Conservation (phyloP, 2,329 filamentous ascomycete genomes). For the Alternaria triticimaculans region DNA sequence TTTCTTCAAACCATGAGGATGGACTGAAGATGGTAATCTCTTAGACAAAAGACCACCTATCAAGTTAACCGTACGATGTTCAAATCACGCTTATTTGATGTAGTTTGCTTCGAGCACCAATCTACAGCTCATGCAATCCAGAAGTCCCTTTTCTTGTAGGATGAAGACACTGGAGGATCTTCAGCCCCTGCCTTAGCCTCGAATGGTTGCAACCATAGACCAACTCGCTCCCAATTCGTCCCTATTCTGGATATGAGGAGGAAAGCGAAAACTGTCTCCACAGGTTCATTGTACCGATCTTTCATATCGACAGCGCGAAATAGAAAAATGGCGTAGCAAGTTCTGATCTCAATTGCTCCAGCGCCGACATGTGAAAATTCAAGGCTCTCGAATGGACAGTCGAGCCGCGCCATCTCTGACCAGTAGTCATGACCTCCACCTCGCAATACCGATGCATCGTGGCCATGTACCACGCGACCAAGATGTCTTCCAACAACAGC, state of each 20-base stretch:
- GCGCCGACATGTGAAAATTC: background rate
- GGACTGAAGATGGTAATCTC: too few relatives aligned
- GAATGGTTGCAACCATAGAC: background rate
- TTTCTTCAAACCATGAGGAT: too few relatives aligned
- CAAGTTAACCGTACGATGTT: too few relatives aligned
- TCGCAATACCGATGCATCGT: background rate
- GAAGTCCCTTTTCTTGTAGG: background rate
- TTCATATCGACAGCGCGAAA: background rate
- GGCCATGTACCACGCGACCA: background rate
- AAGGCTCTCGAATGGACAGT: background rate
- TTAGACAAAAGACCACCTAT: background rate
- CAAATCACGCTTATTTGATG: background rate
- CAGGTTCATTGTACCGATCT: too few relatives aligned
- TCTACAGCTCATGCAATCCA: background rate
- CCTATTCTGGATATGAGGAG: background rate
- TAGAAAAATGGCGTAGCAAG: background rate
- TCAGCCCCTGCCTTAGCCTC: background rate
- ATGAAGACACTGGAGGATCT: background rate
- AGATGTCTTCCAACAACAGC: rapidly evolving
- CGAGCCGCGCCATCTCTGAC: background rate
- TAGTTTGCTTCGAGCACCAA: background rate
- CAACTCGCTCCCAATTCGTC: background rate
- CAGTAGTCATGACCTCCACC: background rate
- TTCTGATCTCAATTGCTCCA: background rate
- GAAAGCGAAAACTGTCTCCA: background rate